phyloP scores from a whole-genome alignment of 129 eudicot species.

The Chrysanthemum lavandulifolium region DNA sequence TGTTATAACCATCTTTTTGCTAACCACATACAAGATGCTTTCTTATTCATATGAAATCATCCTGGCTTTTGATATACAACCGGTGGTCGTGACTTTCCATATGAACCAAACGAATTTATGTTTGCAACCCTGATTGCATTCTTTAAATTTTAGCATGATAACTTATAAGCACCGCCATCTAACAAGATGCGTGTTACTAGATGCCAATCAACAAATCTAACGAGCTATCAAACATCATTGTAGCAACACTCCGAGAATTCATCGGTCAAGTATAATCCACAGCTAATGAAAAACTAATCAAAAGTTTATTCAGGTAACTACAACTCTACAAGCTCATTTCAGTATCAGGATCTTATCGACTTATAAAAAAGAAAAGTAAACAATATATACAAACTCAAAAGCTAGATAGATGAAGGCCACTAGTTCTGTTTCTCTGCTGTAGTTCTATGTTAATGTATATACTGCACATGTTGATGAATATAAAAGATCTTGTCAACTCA shows the following conservation, averaged over 20 bases:
- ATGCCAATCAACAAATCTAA: neutral
- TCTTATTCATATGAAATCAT: too few species aligned
- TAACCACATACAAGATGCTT: too few species aligned
- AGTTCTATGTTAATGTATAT: neutral
- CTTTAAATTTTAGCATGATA: too few species aligned
- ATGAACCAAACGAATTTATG: too few species aligned
- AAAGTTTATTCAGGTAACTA: too few species aligned
- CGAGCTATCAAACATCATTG: neutral
- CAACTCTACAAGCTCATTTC: too few species aligned
- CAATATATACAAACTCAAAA: constrained; percentile 10
- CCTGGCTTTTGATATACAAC: too few species aligned
- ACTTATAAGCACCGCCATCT: too few species aligned
- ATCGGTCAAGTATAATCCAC: neutral
- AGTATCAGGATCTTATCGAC: constrained; percentile 8
- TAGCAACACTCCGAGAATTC: neutral
- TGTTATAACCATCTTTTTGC: neutral
- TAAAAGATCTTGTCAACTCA: constrained; percentile 20
- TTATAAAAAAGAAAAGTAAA: constrained; percentile 12
- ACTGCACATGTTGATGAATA: constrained; percentile 6
- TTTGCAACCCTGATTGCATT: too few species aligned
- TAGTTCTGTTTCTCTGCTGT: neutral
- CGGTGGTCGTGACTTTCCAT: too few species aligned
- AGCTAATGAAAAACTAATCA: neutral
- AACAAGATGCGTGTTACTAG: too few species aligned
- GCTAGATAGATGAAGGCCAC: neutral